Evolutionary conservation across 441 rosid species (phyloP).

Genomic region (Euphorbia corollata): DNA sequence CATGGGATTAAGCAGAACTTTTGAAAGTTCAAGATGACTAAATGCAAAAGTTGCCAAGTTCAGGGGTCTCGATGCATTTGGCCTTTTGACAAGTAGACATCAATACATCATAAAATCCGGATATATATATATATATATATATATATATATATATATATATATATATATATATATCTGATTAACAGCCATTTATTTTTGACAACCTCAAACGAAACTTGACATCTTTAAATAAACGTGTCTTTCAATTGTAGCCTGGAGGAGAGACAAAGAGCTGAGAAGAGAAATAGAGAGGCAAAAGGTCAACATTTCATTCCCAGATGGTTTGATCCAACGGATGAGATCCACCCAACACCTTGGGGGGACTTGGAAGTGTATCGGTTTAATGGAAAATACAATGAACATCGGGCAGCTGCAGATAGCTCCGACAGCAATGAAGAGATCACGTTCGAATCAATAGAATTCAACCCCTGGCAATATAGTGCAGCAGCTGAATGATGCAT

Average conservation of each 20-base stretch:
- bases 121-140: too few relatives aligned
- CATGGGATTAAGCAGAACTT: too few relatives aligned
- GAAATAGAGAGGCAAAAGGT: slow-evolving; percentile 61
- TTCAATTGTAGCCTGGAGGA: slow-evolving; percentile 68
- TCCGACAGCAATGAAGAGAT: slow-evolving; percentile 36
- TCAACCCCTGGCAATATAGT: slow-evolving; percentile 37
- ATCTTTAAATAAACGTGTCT: neutral
- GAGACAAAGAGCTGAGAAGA: slow-evolving; percentile 91
- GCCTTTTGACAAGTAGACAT: too few relatives aligned
- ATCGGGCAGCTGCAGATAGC: slow-evolving; percentile 49
- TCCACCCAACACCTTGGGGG: slow-evolving; percentile 91
- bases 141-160: too few relatives aligned
- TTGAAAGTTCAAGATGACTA: too few relatives aligned
- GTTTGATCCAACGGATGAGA: slow-evolving; percentile 72
- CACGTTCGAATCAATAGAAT: slow-evolving; percentile 30
- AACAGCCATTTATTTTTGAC: neutral
- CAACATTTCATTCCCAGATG: slow-evolving; percentile 67
- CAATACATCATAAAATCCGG: too few relatives aligned
- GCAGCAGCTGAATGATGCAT: slow-evolving; percentile 36
- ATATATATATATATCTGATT: too few relatives aligned
- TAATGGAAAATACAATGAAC: slow-evolving; percentile 71
- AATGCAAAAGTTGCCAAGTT: too few relatives aligned
- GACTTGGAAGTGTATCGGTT: slow-evolving; percentile 79
- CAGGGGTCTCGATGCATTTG: too few relatives aligned
- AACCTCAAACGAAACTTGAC: neutral